Percentiles rank a stretch among this genome's conserved stretches.
Conservation (phyloP, 768 basidiomycete genomes). For the Hypsizygus marmoreus region DNA sequence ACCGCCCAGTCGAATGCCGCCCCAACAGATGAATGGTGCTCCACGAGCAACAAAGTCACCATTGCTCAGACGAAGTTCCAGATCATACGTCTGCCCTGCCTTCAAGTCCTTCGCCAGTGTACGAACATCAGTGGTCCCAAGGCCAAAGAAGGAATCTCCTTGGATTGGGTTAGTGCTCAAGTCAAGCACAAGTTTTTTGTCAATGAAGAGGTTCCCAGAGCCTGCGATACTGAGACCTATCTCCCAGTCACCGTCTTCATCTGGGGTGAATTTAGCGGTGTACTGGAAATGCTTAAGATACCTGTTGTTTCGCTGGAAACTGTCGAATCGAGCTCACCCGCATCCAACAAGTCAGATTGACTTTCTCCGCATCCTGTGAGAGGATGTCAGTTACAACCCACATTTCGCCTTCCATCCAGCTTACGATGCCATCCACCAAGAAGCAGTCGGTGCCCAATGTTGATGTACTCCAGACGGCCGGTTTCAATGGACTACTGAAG, state of each 20-base stretch:
- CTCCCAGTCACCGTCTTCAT: slow-evolving; percentile 54
- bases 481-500: slow-evolving; percentile 23
- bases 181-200: slow-evolving; percentile 47
- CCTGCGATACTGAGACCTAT: slow-evolving; percentile 48
- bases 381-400: neutral
- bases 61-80: slow-evolving; percentile 40
- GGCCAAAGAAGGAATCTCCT: slow-evolving; percentile 44
- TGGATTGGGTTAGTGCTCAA: slow-evolving; percentile 39
- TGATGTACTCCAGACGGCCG: slow-evolving; percentile 38
- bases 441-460: slow-evolving; percentile 37
- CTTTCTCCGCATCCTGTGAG: slow-evolving; percentile 36
- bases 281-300: slow-evolving; percentile 28
- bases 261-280: slow-evolving; percentile 46
- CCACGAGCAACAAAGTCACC: slow-evolving; percentile 34
- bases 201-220: slow-evolving; percentile 51
- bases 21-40: slow-evolving; percentile 39
- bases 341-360: slow-evolving; percentile 43
- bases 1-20: slow-evolving; percentile 40
- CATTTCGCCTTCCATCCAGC: slow-evolving; percentile 10
- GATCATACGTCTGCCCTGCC: slow-evolving; percentile 40
- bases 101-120: slow-evolving; percentile 37
- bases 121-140: slow-evolving; percentile 43
- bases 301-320: no score
- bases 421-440: slow-evolving; percentile 44
- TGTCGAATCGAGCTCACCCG: slow-evolving; percentile 30